Base-by-base conservation (phyloP, 2,329 filamentous ascomycete genomes). In the Laburnicola sp. region DNA sequence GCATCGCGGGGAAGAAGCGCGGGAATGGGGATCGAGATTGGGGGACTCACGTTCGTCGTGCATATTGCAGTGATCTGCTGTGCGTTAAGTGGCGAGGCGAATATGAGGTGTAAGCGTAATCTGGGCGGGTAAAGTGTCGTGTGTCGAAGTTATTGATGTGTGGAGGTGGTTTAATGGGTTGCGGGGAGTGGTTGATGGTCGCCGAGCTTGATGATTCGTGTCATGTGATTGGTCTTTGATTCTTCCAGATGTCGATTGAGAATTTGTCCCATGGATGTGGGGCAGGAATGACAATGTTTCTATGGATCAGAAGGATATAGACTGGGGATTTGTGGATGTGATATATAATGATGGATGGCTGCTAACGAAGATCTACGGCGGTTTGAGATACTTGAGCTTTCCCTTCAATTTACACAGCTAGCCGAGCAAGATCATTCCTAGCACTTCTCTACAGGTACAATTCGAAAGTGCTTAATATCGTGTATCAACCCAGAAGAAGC, bases 1-100 rank as follows among this genome's bases (percentile, higher is more conserved):
- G 44, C 34, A n/a, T 26, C 32, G 28, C 4, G 43, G 25, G 43
- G 43, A 25, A 25, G 5, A 38, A 38, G 35, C 45, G 45, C 35
- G 32, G 28, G 40, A 16, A 16, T 45, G 38, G 49, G 49, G 45
- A 37, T 40, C 34, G 27, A 21, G 11, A 30, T 30, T 48, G 47
- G 48, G 44, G 37, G 42, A 65, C 69, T 64, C 54, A 72, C 69
- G 68, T 63, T 71, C 69, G 60, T 72, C 69, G 52, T 70, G 66
- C 69, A 71, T 72, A 51, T 53, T 59, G 37, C 8, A 48, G n/a
- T 37, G 34, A 23, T 45, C 31, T 31, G 27, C 3, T 26, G 22
- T 36, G 36, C 37, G 23, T 27, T 34, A 25, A 6, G 16, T 16
- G 21, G 26, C 16, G 32, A 23, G 23, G 42, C 25, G 23, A 45